A percentile compares a stretch with the other conserved stretches of the same genome.
These are phyloP conservation scores for Fagus sylvatica DNA, from an alignment of 306 rosid genomes.

Conservation along the genomic window DNA sequence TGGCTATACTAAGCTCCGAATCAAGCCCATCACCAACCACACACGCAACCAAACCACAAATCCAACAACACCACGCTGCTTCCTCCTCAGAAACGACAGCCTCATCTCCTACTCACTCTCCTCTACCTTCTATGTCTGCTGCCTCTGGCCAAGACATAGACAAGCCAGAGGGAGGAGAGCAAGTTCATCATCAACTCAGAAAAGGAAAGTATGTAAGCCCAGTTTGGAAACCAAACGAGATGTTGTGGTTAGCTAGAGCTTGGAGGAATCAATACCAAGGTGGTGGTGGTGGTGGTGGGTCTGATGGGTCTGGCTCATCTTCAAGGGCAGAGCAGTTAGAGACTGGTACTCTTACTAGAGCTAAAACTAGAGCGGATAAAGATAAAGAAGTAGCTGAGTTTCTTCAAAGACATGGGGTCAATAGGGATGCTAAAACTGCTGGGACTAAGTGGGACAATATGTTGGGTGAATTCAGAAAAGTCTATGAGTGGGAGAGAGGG, in stretches of 20 bases:
- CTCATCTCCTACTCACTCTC: constrained; percentile 73
- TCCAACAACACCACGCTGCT: constrained; percentile 27
- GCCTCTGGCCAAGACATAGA: constrained; percentile 54
- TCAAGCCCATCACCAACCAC: constrained; percentile 67
- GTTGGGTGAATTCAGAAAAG: constrained; percentile 96
- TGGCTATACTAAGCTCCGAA: constrained; percentile 44
- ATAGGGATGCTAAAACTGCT: constrained; percentile 80
- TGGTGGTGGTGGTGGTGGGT: constrained; percentile 13
- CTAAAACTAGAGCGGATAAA: constrained; percentile 87
- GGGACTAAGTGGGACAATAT: constrained; percentile 99
- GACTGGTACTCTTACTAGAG: constrained; percentile 35
- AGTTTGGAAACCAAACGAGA: constrained; percentile 96
- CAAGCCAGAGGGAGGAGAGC: constrained; percentile 49
- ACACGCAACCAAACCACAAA: constrained; percentile 27
- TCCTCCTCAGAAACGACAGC: constrained; percentile 73
- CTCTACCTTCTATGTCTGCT: constrained; percentile 43
- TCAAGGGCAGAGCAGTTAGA: constrained; percentile 44
- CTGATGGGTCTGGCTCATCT: constrained; percentile 39
- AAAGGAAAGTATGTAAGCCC: constrained; percentile 96
- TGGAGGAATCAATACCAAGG: constrained; percentile 83
- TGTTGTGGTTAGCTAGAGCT: constrained; percentile 88
- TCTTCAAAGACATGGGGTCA: constrained; percentile 69
- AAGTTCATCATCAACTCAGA: constrained; percentile 62
- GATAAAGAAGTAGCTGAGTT: constrained; percentile 88
- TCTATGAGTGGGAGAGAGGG: constrained; percentile 95